Percentiles rank a stretch among this genome's conserved stretches.
These are phyloP conservation scores for Ambrosia trifida DNA, from an alignment of 129 eudicot species.

Conservation along the genomic window DNA sequence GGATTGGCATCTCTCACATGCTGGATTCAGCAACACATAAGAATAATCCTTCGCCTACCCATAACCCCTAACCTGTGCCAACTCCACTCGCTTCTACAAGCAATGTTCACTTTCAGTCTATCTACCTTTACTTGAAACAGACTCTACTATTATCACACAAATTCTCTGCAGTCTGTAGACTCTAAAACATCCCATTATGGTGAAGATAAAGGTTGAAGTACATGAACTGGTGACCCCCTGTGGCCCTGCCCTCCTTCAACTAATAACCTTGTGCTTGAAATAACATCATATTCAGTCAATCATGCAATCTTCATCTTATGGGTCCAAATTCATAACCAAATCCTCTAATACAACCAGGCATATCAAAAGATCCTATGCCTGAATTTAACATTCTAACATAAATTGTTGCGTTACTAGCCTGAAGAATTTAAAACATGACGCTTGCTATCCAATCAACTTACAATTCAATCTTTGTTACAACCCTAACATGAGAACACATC, in stretches of 20 bases:
- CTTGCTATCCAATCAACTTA: not conserved
- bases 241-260: constrained; percentile 6
- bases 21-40: constrained; percentile 7
- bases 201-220: not conserved
- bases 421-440: not conserved
- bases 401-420: not conserved
- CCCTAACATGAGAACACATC: too few relatives aligned
- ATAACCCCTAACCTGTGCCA: not conserved
- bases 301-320: not conserved
- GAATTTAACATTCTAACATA: constrained; percentile 3
- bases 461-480: not conserved
- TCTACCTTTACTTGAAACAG: constrained; percentile 8
- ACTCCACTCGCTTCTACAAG: constrained; percentile 13
- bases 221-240: not conserved
- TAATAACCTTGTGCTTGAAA: constrained; percentile 16
- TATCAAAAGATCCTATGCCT: constrained; percentile 11
- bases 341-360: not conserved
- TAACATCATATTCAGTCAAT: not conserved
- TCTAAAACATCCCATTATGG: not conserved
- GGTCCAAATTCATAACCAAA: constrained; percentile 9
- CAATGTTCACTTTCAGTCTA: not conserved
- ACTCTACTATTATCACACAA: constrained; percentile 8
- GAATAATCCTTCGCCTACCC: not conserved
- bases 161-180: not conserved
- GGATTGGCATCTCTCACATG: not conserved